Percentiles rank a stretch among this genome's conserved stretches.
These are phyloP conservation scores for Pythium biforme DNA, from an alignment of 352 stramenopile species.

Conservation along the genomic window DNA sequence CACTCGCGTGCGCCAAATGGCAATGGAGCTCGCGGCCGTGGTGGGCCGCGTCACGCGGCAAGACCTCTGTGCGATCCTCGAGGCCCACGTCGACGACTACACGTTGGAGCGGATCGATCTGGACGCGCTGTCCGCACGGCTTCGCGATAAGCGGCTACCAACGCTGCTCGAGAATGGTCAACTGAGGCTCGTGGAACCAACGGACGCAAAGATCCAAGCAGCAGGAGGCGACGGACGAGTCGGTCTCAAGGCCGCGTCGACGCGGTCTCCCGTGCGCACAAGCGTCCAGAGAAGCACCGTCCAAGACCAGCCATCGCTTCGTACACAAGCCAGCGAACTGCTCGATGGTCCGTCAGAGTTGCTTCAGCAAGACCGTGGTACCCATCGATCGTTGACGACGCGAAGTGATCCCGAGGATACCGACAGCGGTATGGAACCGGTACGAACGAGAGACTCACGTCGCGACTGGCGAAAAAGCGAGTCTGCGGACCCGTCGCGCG, in stretches of 20 bases:
- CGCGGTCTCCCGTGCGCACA: slow-evolving; percentile 7
- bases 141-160: slow-evolving; percentile 38
- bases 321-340: neutral
- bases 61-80: slow-evolving; percentile 49
- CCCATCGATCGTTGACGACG: neutral
- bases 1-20: slow-evolving; percentile 37
- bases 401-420: neutral
- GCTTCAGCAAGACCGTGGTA: neutral
- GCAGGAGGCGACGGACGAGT: neutral
- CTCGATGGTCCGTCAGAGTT: slow-evolving; percentile 9
- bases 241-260: neutral
- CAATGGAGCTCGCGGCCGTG: slow-evolving; percentile 43
- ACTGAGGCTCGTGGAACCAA: slow-evolving; percentile 15
- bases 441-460: neutral
- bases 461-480: neutral
- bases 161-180: slow-evolving; percentile 39
- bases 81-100: slow-evolving; percentile 48
- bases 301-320: too few species aligned
- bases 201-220: neutral
- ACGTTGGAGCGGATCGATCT: slow-evolving; percentile 51
- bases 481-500: neutral
- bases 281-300: neutral
- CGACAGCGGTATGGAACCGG: too few species aligned
- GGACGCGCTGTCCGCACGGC: slow-evolving; percentile 36
- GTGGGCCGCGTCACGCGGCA: slow-evolving; percentile 30